phyloP scores from a whole-genome alignment of 371 early-diverging fungal species.

The Mortierella polycephala region DNA sequence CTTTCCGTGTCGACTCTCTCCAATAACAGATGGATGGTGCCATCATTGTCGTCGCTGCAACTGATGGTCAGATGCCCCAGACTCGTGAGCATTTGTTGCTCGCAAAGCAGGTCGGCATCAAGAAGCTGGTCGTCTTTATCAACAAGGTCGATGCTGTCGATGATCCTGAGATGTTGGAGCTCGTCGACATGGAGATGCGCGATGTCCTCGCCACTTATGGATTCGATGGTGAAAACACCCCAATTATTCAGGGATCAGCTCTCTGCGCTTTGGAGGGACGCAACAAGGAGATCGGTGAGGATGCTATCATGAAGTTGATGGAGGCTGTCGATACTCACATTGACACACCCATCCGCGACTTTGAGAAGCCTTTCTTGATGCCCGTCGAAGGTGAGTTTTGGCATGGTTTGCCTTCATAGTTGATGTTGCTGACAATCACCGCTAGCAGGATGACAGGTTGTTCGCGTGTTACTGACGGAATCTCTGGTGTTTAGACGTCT shows the following conservation, averaged over 20 bases:
- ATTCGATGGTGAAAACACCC: conserved; percentile 93
- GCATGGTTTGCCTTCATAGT: neutral
- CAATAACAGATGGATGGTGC: conserved; percentile 92
- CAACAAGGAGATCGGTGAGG: conserved; percentile 91
- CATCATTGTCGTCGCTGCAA: conserved; percentile 98
- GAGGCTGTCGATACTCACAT: conserved; percentile 94
- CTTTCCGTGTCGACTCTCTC: neutral
- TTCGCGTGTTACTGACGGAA: neutral
- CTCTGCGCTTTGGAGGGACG: conserved; percentile 95
- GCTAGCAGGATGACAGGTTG: no score
- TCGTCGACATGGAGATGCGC: conserved; percentile 99
- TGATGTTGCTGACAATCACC: neutral
- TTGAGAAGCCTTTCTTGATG: conserved; percentile 99
- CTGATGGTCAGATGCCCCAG: conserved; percentile 96
- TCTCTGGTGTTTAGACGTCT: conserved; percentile 75
- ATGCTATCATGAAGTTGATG: conserved; percentile 91
- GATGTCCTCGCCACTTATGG: conserved; percentile 93
- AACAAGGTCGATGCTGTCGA: conserved; percentile 99
- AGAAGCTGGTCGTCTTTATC: conserved; percentile 96
- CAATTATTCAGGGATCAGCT: conserved; percentile 96
- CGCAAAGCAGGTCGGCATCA: conserved; percentile 97
- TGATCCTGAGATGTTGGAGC: conserved; percentile 96
- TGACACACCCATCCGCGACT: conserved; percentile 93
- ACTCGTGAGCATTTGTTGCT: conserved; percentile 98
- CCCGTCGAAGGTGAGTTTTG: conserved; percentile 82